These are phyloP conservation scores for Jaapia argillacea DNA, from an alignment of 768 basidiomycete species.

Conservation along the genomic window DNA sequence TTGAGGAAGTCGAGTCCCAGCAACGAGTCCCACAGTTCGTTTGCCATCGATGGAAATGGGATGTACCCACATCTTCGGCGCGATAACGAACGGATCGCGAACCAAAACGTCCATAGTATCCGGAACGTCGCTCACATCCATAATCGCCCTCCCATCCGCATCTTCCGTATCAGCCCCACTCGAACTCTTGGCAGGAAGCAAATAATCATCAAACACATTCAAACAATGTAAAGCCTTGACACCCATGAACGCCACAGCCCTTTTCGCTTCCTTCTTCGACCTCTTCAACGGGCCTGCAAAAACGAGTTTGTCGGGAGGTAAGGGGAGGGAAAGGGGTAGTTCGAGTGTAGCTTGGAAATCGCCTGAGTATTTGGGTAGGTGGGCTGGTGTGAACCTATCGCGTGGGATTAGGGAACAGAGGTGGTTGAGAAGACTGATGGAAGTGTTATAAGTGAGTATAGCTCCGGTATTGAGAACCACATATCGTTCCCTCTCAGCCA, in stretches of 20 bases:
- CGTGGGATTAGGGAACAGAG: conserved; percentile 72
- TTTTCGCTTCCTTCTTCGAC: conserved; percentile 75
- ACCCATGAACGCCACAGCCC: conserved; percentile 73
- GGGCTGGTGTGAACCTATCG: conserved; percentile 55
- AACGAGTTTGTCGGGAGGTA: conserved; percentile 40
- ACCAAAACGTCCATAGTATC: conserved; percentile 50
- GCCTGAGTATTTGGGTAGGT: conserved; percentile 51
- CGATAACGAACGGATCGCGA: conserved; percentile 57
- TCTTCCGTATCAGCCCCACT: conserved; percentile 40
- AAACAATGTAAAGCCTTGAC: conserved; percentile 58
- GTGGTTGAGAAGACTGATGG: conserved; percentile 59
- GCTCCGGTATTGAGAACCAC: conserved; percentile 67
- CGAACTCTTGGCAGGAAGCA: conserved; percentile 57
- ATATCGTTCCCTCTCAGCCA: conserved; percentile 62
- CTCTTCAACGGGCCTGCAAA: conserved; percentile 49
- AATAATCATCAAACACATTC: conserved; percentile 75
- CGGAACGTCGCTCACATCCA: conserved; percentile 36
- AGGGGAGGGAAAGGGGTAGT: conserved; percentile 59
- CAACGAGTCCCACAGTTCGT: conserved; percentile 51
- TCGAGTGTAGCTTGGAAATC: conserved; percentile 48
- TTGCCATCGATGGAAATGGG: conserved; percentile 40
- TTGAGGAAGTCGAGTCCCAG: conserved; percentile 46
- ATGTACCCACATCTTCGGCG: conserved; percentile 53
- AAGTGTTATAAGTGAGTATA: conserved; percentile 67
- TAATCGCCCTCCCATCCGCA: conserved; percentile 35